Evolutionary conservation across 1,284 basidiomycete genomes (phyloP).

Genomic region (Cryptococcus hybrid): DNA sequence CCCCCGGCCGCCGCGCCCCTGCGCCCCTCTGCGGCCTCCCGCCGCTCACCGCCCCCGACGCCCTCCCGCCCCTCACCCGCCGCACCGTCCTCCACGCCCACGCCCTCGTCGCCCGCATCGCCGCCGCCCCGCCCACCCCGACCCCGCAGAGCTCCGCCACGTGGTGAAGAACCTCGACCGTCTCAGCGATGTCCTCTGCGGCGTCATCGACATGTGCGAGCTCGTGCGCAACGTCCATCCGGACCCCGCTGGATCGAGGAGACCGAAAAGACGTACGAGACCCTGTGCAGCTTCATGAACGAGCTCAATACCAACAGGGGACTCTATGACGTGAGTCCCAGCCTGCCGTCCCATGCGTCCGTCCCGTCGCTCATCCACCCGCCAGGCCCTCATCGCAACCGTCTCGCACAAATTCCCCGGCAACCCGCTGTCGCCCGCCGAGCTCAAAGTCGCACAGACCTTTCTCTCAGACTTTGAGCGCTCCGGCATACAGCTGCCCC

Average conservation of each 20-base stretch:
- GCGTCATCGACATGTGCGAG: conserved; percentile 58
- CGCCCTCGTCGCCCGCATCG: conserved; percentile 55
- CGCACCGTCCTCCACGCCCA: conserved; percentile 41
- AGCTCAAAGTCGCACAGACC: conserved; percentile 76
- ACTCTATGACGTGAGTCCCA: conserved; percentile 69
- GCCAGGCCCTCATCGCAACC: conserved; percentile 45
- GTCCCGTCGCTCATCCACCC: background rate
- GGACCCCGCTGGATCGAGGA: conserved; percentile 74
- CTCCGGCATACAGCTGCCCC: conserved; percentile 88
- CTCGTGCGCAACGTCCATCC: conserved; percentile 92
- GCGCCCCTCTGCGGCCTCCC: conserved; percentile 48
- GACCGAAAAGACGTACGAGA: conserved; percentile 85
- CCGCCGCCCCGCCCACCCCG: conserved; percentile 58
- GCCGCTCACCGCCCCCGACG: conserved; percentile 31
- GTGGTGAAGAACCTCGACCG: conserved; percentile 94
- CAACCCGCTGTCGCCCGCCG: conserved; percentile 40
- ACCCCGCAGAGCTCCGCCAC: conserved; percentile 62
- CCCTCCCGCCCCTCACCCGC: conserved; percentile 39
- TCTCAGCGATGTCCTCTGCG: conserved; percentile 76
- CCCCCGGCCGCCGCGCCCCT: conserved; percentile 40
- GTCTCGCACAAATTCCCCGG: conserved; percentile 37
- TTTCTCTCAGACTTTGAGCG: conserved; percentile 98
- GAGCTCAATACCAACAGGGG: conserved; percentile 93
- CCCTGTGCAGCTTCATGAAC: conserved; percentile 96
- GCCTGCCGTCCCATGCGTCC: background rate